phyloP scores from a whole-genome alignment of 129 eudicot genomes.

The Escallonia herrerae region DNA sequence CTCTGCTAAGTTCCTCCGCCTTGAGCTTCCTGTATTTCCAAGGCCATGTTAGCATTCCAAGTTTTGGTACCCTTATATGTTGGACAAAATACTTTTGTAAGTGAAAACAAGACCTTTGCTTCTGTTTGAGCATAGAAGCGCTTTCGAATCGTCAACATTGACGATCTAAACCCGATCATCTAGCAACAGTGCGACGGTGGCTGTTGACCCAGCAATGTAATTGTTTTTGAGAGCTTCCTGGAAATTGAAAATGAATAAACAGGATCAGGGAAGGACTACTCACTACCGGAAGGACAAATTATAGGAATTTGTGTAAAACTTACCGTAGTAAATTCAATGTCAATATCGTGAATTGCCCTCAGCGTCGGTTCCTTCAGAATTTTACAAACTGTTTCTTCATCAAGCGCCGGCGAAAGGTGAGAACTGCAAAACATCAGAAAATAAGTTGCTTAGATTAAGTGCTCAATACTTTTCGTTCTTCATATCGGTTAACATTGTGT shows the following conservation, averaged over 20 bases:
- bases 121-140: conserved; percentile 45
- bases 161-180: conserved; percentile 41
- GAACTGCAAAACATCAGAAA: conserved; percentile 35
- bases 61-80: too few relatives aligned
- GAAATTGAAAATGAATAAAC: too few relatives aligned
- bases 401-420: conserved; percentile 3
- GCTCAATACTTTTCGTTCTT: too few relatives aligned
- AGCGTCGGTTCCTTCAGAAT: conserved; percentile 49
- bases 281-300: background rate
- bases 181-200: conserved; percentile 40
- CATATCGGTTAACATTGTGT: too few relatives aligned
- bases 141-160: conserved; percentile 64
- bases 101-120: background rate
- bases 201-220: conserved; percentile 55
- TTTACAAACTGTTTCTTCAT: conserved; percentile 14
- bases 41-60: background rate
- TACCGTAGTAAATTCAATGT: conserved; percentile 43
- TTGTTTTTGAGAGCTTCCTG: conserved; percentile 48
- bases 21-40: conserved; percentile 4
- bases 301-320: background rate
- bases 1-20: conserved; percentile 50
- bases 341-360: conserved; percentile 52
- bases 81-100: too few relatives aligned
- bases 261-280: background rate
- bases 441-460: too few relatives aligned